Base-by-base conservation (phyloP, 148 eudicot species). In the Agrostemma githago region DNA sequence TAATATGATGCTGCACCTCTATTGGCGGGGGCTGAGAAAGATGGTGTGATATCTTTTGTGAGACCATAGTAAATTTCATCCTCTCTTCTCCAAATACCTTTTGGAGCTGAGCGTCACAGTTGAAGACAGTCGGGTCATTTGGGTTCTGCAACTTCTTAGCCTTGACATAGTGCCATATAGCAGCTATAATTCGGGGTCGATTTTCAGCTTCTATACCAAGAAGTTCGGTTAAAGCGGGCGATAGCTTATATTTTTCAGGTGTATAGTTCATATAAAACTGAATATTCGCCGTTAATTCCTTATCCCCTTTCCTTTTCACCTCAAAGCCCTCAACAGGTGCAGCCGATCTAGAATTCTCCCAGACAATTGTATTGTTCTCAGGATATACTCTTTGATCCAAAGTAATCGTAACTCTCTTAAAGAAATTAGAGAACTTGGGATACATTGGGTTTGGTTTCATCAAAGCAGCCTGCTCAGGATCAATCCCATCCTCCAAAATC, bases 91-190 rank as follows among this genome's bases (percentile, higher is more conserved):
- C 92, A 82, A 94, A 91, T 43, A 94, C 88, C 79, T 84, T 89
- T 71, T 84, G 88, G 77, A 94, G 97, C 39, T 90, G 93, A 20
- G 85, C 89, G 77, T 94, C 98, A 79, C 98, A 94, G 67, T 78
- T 82, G 74, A 94, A 94, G 72, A 62, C 87, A 17, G 97, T 83
- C 34, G 98, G 97, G 68, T 94, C 98, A 77, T 87, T 84, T 62
- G 84, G 84, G 70, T 84, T 79, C 85, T 94, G 98, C 85, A 94
- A 70, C 72, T 89, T 94, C 77, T 95, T 87, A 7, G 97, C 97
- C 85, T 94, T 94, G 7, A 91, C 96, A 82, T 94, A 91, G 53
- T 94, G 98, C 97, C 98, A 94, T 48, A 94, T 86, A 48, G 93
- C 88, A 79, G 96, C 88, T 71, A 91, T 85, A 42, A 94, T 86